Base-by-base conservation (phyloP, 108 stramenopile genomes). In the Seminavis robusta region DNA sequence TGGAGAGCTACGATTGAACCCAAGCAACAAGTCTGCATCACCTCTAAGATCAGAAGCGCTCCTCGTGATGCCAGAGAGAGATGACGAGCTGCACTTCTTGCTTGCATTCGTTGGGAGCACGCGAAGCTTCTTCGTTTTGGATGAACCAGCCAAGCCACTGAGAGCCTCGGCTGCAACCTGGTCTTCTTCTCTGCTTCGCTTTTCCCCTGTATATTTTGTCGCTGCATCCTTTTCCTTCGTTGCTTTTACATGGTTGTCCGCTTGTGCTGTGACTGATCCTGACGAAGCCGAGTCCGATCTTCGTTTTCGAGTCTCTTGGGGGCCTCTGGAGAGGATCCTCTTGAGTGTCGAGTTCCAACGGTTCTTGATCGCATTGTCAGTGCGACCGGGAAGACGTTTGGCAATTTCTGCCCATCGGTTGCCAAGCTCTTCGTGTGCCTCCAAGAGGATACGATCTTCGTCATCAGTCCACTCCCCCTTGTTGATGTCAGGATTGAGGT, bases 301-400 rank as follows among this genome's bases (percentile, higher is more conserved):
- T 10, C 36, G 36, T 37, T 13, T 37, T 19, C 19, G 8, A 19
- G n/a, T 19, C 16, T 13, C 45, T 17, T 20, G 11, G 19, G 9
- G 9, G 45, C 53, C 66, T 10, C 36, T 29, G 34, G 33, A 43
- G 46, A 85, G 31, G 10, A 77, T 69, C 21, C 91, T 67, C 71
- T 94, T 92, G 54, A 96, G 47, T 5, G 92, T 94, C 3, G 76
- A 79, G 66, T 98, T 95, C 94, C 95, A 99, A 54, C 96, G 75
- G 61, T 98, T 98, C 77, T 98, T 98, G 64, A 98, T 98, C 33
- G 95, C 91, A 70, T 98, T 98, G 71, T 98, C 98, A 9, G 98
- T 98, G 31, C 96, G 56, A 29, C 98, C 98, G 10, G 86, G 73
- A 54, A 98, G 62, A 16, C 79, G 72, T 65, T 97, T 97, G 43